phyloP scores from a whole-genome alignment of 306 rosid genomes.

The Cajanus cajan region DNA sequence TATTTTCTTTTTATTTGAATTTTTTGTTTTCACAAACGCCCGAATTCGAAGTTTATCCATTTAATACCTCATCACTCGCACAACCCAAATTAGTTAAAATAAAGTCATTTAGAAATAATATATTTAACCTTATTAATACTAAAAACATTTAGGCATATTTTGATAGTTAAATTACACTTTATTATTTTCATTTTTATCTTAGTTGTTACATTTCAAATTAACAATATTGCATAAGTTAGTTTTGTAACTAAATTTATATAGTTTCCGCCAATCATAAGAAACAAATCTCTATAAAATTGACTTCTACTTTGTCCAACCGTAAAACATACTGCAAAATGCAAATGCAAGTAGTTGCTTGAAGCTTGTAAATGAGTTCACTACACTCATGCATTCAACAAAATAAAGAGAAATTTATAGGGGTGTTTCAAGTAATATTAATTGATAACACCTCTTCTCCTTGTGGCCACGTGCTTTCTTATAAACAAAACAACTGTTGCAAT shows the following conservation, averaged over 20 bases:
- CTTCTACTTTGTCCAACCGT: background rate
- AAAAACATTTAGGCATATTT: background rate
- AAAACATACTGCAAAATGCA: background rate
- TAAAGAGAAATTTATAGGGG: too few relatives aligned
- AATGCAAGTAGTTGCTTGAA: background rate
- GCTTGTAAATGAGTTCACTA: background rate
- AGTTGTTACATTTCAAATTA: background rate
- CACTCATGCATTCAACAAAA: background rate
- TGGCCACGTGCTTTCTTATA: too few relatives aligned
- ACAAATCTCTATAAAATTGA: background rate
- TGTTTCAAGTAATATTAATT: too few relatives aligned
- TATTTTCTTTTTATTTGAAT: too few relatives aligned
- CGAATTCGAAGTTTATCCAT: too few relatives aligned
- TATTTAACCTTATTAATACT: too few relatives aligned
- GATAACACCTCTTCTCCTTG: too few relatives aligned
- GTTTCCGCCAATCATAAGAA: background rate
- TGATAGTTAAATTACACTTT: background rate
- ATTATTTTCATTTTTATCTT: background rate
- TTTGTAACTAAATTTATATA: background rate
- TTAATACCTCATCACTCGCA: too few relatives aligned
- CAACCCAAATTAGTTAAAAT: too few relatives aligned
- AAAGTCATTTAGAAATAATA: background rate
- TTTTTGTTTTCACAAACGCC: too few relatives aligned
- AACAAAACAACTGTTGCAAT: too few relatives aligned
- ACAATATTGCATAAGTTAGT: background rate